These are phyloP conservation scores for Phytophthora constricta DNA, from an alignment of 352 stramenopile genomes.

Conservation along the genomic window DNA sequence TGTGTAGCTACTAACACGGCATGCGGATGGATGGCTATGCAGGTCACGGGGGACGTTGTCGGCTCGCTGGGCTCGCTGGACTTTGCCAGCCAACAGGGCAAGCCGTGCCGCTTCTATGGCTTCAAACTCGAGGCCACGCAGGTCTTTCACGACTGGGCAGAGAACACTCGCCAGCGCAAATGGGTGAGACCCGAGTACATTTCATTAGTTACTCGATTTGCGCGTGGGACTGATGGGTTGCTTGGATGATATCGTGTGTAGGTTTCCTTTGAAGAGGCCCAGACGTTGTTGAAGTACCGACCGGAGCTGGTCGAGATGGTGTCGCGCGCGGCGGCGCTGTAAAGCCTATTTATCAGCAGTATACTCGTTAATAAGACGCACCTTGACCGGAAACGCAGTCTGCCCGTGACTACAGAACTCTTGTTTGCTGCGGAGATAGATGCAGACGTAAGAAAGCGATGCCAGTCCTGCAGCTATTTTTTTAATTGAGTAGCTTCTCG, in stretches of 20 bases:
- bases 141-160: conserved; percentile 64
- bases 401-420: too few species aligned
- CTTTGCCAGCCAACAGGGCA: conserved; percentile 58
- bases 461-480: too few species aligned
- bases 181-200: too few species aligned
- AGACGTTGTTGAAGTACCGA: conserved; percentile 36
- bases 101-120: conserved; percentile 56
- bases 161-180: conserved; percentile 55
- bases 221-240: conserved; percentile 1
- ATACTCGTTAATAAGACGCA: conserved; percentile 1
- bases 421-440: too few species aligned
- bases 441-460: too few species aligned
- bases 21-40: conserved; percentile 4
- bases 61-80: conserved; percentile 50
- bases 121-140: conserved; percentile 42
- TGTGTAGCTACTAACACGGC: not conserved
- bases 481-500: too few species aligned
- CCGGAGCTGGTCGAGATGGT: conserved; percentile 59
- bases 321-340: conserved; percentile 29
- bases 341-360: conserved; percentile 16
- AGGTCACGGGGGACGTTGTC: conserved; percentile 55
- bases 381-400: too few species aligned
- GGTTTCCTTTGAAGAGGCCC: conserved; percentile 42
- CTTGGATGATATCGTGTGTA: conserved; percentile 8
- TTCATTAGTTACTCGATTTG: too few species aligned